Evolutionary conservation across 2,329 filamentous ascomycete species (phyloP).

Genomic region (Ophiostoma ulmi): DNA sequence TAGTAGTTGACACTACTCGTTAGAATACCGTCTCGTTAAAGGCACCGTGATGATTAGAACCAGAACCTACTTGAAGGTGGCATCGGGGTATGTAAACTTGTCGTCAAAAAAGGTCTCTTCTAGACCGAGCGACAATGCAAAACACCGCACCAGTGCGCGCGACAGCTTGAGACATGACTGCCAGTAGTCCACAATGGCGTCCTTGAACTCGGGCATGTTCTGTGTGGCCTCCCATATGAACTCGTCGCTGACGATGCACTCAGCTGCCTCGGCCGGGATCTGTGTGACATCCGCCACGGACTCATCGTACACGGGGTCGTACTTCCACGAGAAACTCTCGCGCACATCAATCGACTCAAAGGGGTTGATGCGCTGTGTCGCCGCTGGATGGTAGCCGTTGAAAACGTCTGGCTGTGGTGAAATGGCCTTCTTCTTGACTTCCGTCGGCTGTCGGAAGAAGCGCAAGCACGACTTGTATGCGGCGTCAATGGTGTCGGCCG

Average conservation of each 20-base stretch:
- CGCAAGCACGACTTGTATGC: slow-evolving; percentile 42
- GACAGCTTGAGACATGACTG: slow-evolving; percentile 41
- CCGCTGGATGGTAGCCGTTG: slow-evolving; percentile 53
- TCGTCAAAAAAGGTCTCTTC: slow-evolving; percentile 52
- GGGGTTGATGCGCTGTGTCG: slow-evolving; percentile 48
- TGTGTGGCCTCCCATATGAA: slow-evolving; percentile 49
- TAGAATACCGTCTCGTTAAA: background rate
- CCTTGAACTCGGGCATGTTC: slow-evolving; percentile 46
- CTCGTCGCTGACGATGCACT: slow-evolving; percentile 43
- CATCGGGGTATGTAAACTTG: slow-evolving; percentile 49
- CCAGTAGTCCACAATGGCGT: slow-evolving; percentile 45
- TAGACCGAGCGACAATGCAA: slow-evolving; percentile 51
- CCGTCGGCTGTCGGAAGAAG: slow-evolving; percentile 38
- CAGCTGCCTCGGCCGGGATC: slow-evolving; percentile 42
- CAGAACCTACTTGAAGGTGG: slow-evolving; percentile 33
- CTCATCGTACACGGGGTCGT: slow-evolving; percentile 50
- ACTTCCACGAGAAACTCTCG: slow-evolving; percentile 49
- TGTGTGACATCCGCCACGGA: slow-evolving; percentile 37
- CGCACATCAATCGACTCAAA: slow-evolving; percentile 47
- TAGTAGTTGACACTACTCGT: slow-evolving; percentile 39
- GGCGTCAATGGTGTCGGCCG: slow-evolving; percentile 31
- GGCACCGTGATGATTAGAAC: background rate
- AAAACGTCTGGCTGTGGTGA: slow-evolving; percentile 52
- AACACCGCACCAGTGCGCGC: slow-evolving; percentile 43
- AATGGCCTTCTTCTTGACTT: slow-evolving; percentile 39